Percentiles rank a stretch among this genome's conserved stretches.
phyloP scores from a whole-genome alignment of 306 rosid species.

The Cajanus cajan region DNA sequence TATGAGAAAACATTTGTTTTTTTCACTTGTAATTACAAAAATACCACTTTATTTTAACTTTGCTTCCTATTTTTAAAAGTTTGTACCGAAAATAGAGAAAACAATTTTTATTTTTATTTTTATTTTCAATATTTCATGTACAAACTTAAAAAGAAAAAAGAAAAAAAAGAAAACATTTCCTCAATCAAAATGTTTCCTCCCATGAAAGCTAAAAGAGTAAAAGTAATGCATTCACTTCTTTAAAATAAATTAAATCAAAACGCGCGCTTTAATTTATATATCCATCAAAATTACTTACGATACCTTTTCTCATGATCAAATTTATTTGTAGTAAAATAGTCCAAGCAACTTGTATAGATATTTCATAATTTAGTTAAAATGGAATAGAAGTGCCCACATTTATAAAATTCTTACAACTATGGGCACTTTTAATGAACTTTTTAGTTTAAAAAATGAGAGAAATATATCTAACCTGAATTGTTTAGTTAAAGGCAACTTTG shows the following conservation, averaged over 20 bases:
- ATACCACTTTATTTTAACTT: background rate
- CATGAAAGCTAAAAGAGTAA: background rate
- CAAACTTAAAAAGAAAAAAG: too few relatives aligned
- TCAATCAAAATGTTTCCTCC: too few relatives aligned
- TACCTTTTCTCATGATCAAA: background rate
- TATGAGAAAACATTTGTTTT: too few relatives aligned
- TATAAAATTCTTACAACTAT: background rate
- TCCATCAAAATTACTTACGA: background rate
- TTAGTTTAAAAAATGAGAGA: background rate
- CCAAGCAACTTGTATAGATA: background rate
- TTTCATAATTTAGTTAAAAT: background rate
- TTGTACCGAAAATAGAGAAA: too few relatives aligned
- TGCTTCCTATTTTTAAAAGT: too few relatives aligned
- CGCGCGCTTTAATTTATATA: too few relatives aligned
- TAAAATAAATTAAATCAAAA: too few relatives aligned
- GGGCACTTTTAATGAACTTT: background rate
- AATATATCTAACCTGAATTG: slow-evolving; percentile 51
- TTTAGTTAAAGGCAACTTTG: slow-evolving; percentile 57
- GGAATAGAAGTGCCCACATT: background rate
- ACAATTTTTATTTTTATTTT: too few relatives aligned
- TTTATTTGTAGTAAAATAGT: background rate
- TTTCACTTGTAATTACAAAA: background rate
- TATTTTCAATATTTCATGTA: too few relatives aligned
- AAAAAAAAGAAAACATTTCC: background rate
- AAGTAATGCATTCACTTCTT: background rate